phyloP scores from a whole-genome alignment of 2,329 filamentous ascomycete genomes.

The Ramularia endophylla region DNA sequence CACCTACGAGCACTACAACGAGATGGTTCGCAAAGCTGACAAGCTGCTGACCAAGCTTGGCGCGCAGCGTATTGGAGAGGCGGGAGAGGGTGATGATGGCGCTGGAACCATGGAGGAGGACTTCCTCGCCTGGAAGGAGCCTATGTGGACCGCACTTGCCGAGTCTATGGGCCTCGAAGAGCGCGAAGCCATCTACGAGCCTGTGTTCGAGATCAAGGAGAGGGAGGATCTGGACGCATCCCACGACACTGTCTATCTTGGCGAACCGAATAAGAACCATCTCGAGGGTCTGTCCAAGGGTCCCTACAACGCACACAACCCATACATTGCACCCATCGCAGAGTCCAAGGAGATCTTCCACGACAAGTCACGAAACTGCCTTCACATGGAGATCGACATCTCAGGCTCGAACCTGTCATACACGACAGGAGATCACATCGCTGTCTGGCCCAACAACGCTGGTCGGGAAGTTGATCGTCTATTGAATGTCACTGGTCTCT shows the following conservation, averaged over 20 bases:
- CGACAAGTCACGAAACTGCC: constrained; percentile 84
- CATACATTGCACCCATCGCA: constrained; percentile 84
- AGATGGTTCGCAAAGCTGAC: constrained; percentile 91
- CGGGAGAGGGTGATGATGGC: constrained; percentile 94
- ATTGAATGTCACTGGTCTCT: constrained; percentile 69
- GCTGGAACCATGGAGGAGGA: constrained; percentile 99
- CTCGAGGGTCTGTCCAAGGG: constrained; percentile 78
- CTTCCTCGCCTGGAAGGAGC: constrained; percentile 98
- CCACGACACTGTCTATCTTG: constrained; percentile 79
- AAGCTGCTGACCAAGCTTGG: constrained; percentile 75
- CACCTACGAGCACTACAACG: constrained; percentile 99
- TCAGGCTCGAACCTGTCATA: constrained; percentile 84
- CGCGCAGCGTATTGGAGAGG: constrained; percentile 74
- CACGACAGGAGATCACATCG: constrained; percentile 95
- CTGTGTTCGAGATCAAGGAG: constrained; percentile 77
- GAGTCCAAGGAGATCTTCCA: constrained; percentile 90
- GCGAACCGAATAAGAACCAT: constrained; percentile 77
- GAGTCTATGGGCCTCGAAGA: constrained; percentile 85
- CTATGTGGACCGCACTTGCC: constrained; percentile 87
- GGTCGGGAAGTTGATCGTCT: constrained; percentile 90
- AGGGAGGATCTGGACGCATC: constrained; percentile 61
- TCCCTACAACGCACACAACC: constrained; percentile 84
- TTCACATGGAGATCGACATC: constrained; percentile 94
- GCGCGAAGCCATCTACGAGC: constrained; percentile 93
- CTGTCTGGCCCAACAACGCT: constrained; percentile 93